phyloP scores from a whole-genome alignment of 2,329 filamentous ascomycete genomes.

The Tothia fuscella region DNA sequence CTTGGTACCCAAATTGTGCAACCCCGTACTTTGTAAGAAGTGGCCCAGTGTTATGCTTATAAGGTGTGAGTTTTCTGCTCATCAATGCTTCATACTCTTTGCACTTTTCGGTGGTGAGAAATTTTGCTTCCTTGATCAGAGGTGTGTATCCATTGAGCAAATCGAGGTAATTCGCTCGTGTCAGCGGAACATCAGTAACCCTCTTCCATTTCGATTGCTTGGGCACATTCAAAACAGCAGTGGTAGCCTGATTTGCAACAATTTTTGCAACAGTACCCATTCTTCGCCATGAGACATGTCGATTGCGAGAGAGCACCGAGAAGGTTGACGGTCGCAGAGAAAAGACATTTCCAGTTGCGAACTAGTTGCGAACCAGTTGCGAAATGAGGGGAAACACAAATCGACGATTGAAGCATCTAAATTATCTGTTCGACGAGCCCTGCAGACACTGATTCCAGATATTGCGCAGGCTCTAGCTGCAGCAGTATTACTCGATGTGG shows the following conservation, averaged over 20 bases:
- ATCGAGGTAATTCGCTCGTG: background rate
- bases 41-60: slow-evolving; percentile 7
- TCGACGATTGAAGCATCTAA: background rate
- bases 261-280: no score
- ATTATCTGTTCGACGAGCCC: background rate
- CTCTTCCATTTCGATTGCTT: background rate
- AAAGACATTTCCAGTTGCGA: no score
- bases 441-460: background rate
- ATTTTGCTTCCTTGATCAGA: background rate
- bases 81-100: background rate
- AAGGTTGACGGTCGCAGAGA: no score
- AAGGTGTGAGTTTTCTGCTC: slow-evolving; percentile 7
- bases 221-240: no score
- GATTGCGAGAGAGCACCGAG: no score
- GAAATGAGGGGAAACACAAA: no score
- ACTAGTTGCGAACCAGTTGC: no score
- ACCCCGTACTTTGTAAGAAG: slow-evolving; percentile 6
- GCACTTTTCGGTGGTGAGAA: background rate
- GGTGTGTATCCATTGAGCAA: background rate
- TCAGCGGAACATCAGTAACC: background rate
- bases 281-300: no score
- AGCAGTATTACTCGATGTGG: background rate
- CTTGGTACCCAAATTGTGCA: slow-evolving; percentile 12
- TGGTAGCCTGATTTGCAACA: no score
- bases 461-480: background rate